Conservation (phyloP, 2,329 filamentous ascomycete genomes). For the Neofusicoccum kwambonambiense region DNA sequence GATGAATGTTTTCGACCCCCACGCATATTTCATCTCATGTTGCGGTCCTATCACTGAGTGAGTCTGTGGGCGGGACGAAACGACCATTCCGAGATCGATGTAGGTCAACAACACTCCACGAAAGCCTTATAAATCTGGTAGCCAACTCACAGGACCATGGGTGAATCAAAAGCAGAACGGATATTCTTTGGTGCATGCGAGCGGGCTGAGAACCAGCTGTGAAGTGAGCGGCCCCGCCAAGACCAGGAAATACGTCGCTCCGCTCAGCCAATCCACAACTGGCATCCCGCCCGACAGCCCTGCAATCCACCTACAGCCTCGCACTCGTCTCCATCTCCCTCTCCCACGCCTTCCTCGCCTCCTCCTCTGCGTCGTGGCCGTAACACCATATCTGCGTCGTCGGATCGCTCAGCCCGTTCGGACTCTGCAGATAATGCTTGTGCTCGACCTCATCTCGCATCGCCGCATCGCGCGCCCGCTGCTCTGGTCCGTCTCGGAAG, state of each 20-base stretch:
- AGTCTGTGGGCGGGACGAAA: too few relatives aligned
- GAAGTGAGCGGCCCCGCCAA: not conserved
- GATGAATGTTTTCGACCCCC: too few relatives aligned
- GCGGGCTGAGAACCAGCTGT: not conserved
- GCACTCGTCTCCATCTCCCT: slow-evolving; percentile 20
- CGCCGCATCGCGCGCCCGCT: slow-evolving; percentile 23
- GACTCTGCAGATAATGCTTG: slow-evolving; percentile 1
- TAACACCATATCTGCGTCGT: slow-evolving; percentile 11
- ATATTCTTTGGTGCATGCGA: too few relatives aligned
- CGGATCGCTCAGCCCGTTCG: slow-evolving; percentile 2
- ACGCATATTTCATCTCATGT: too few relatives aligned
- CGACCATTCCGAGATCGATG: too few relatives aligned
- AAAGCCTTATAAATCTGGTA: too few relatives aligned
- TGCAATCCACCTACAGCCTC: not conserved
- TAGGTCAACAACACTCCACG: too few relatives aligned
- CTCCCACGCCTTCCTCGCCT: slow-evolving; percentile 19
- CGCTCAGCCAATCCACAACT: not conserved
- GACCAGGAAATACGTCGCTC: not conserved
- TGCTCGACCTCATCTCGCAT: slow-evolving; percentile 21
- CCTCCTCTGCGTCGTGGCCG: not conserved
- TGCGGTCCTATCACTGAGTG: too few relatives aligned
- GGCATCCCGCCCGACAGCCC: not conserved
- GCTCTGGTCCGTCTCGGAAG: slow-evolving; percentile 27
- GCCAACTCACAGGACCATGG: too few relatives aligned
- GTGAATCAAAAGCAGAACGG: too few relatives aligned